Evolutionary conservation across 225 moss, liverwort and hornwort species (phyloP).

Genomic region (Neckera pumila): DNA sequence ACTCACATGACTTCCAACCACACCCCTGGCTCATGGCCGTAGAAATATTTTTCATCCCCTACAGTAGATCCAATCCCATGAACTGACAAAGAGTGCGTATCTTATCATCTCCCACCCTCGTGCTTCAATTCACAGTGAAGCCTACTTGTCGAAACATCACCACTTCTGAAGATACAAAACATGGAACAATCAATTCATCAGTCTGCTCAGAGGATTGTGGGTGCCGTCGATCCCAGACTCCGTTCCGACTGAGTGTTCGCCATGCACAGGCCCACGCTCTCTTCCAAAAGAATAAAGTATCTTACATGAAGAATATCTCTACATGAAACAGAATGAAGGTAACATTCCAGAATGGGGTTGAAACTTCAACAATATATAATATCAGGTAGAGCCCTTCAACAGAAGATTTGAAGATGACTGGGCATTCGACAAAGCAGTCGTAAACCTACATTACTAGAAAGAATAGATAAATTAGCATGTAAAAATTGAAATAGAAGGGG

Average conservation of each 20-base stretch:
- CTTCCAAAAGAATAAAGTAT: not conserved
- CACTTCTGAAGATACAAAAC: not conserved
- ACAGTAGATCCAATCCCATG: not conserved
- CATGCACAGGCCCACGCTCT: not conserved
- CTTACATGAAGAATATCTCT: not conserved
- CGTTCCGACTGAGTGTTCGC: not conserved
- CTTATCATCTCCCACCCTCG: not conserved
- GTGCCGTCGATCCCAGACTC: not conserved
- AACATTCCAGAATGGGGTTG: not conserved
- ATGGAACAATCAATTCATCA: not conserved
- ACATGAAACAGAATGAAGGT: not conserved
- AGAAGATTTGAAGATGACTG: conserved; percentile 7
- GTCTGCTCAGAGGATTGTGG: not conserved
- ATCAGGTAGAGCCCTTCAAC: conserved; percentile 9
- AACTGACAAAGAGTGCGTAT: not conserved
- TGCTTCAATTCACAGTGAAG: not conserved
- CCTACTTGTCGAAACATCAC: not conserved
- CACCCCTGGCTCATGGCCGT: not conserved
- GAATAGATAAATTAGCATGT: not conserved
- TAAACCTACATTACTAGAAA: conserved; percentile 4
- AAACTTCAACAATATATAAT: conserved; percentile 6
- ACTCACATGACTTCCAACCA: not conserved
- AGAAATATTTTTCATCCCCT: not conserved
- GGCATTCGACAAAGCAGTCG: not conserved
- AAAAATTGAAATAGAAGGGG: not conserved